phyloP scores from a whole-genome alignment of 495 filamentous ascomycete species.

The Tuber umbilicatum region DNA sequence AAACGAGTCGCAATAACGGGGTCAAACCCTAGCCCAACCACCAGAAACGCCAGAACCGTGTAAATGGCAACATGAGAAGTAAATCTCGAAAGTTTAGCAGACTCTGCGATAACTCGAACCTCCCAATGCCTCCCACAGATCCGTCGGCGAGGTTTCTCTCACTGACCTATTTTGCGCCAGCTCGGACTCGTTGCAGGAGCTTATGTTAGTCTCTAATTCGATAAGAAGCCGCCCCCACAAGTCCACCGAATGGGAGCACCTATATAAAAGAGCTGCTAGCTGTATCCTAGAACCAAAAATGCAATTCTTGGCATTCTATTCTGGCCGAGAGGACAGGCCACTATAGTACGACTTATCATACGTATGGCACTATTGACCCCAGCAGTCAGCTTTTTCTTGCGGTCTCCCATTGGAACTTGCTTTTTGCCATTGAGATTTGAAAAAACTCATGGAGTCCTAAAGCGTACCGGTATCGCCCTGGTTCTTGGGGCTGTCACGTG shows the following conservation, averaged over 20 bases:
- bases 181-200: not conserved
- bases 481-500: not conserved
- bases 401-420: not conserved
- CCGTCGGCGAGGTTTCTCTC: not conserved
- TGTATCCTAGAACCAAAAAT: not conserved
- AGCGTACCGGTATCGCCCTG: too few relatives aligned
- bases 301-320: not conserved
- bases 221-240: not conserved
- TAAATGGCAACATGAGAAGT: not conserved
- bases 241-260: not conserved
- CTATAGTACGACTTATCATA: too few relatives aligned
- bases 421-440: too few relatives aligned
- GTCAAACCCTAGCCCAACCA: not conserved
- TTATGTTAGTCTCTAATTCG: not conserved
- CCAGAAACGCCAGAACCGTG: not conserved
- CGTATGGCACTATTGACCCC: too few relatives aligned
- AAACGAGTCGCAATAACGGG: too few relatives aligned
- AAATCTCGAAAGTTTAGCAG: not conserved
- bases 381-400: not conserved
- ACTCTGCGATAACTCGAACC: not conserved
- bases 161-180: not conserved
- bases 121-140: not conserved
- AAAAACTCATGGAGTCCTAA: too few relatives aligned
- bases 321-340: not conserved
- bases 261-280: not conserved